These are phyloP conservation scores for Cadophora malorum DNA, from an alignment of 2,329 filamentous ascomycete species.

Conservation along the genomic window DNA sequence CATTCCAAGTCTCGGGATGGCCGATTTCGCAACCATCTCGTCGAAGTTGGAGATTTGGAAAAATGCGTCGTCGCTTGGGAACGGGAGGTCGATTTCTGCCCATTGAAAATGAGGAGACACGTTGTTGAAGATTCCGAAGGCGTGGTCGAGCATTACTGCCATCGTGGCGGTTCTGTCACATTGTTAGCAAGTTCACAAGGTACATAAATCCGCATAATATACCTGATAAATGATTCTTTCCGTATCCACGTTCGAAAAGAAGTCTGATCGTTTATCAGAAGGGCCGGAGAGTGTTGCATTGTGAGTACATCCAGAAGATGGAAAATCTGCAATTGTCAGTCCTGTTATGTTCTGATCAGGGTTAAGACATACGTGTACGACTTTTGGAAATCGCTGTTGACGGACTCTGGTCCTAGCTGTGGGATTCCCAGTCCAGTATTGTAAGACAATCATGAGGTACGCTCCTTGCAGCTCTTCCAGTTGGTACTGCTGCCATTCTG, in stretches of 20 bases:
- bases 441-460: constrained; percentile 43
- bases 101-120: constrained; percentile 43
- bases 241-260: constrained; percentile 42
- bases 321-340: constrained; percentile 38
- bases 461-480: constrained; percentile 44
- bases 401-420: constrained; percentile 41
- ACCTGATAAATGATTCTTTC: constrained; percentile 43
- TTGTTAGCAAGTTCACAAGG: neutral
- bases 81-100: constrained; percentile 43
- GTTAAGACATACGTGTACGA: constrained; percentile 39
- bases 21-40: constrained; percentile 31
- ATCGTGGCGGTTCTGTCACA: constrained; percentile 35
- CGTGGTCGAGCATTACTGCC: constrained; percentile 43
- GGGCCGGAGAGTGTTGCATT: constrained; percentile 38
- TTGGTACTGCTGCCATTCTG: constrained; percentile 44
- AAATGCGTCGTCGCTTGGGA: constrained; percentile 40
- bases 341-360: neutral
- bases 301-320: constrained; percentile 38
- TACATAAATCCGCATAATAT: neutral
- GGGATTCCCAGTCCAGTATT: constrained; percentile 44
- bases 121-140: constrained; percentile 45
- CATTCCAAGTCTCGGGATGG: constrained; percentile 35
- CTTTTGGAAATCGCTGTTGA: constrained; percentile 41
- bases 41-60: constrained; percentile 41
- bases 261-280: constrained; percentile 38